Percentiles rank a stretch among this genome's conserved stretches.
phyloP scores from a whole-genome alignment of 2,329 filamentous ascomycete genomes.

The Ascochyta rabiei region DNA sequence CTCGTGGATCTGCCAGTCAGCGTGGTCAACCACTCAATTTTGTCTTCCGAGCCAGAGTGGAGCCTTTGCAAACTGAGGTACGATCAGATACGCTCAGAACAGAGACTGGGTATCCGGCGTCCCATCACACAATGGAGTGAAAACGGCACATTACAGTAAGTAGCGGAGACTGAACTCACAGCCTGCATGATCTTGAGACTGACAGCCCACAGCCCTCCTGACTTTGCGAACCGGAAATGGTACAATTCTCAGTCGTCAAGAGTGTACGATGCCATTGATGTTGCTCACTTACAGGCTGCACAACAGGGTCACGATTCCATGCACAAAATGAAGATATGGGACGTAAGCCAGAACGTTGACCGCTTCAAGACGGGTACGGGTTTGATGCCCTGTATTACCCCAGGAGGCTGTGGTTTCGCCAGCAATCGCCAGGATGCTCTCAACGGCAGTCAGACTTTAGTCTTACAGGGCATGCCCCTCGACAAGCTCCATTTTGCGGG shows the following conservation, averaged over 20 bases:
- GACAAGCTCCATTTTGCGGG: conserved; percentile 67
- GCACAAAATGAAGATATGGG: conserved; percentile 61
- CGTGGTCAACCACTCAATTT: conserved; percentile 49
- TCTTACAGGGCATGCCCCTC: conserved; percentile 72
- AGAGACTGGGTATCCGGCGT: conserved; percentile 60
- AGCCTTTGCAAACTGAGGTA: conserved; percentile 66
- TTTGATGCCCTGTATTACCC: conserved; percentile 71
- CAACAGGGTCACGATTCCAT: conserved; percentile 60
- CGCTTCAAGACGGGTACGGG: conserved; percentile 62
- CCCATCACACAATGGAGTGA: conserved; percentile 67
- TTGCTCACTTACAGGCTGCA: conserved; percentile 60
- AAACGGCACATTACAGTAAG: conserved; percentile 54
- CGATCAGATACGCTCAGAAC: conserved; percentile 56
- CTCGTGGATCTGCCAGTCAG: conserved; percentile 61
- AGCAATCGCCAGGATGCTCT: conserved; percentile 66
- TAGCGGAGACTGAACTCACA: background rate
- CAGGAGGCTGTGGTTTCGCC: conserved; percentile 65
- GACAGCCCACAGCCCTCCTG: conserved; percentile 51
- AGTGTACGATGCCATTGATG: conserved; percentile 71
- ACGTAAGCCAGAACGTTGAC: conserved; percentile 77
- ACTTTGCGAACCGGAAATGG: conserved; percentile 62
- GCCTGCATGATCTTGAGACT: background rate
- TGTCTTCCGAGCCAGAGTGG: conserved; percentile 56
- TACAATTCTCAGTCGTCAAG: conserved; percentile 61
- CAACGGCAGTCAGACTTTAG: conserved; percentile 66